A percentile compares a stretch with the other conserved stretches of the same genome.
Conservation (phyloP, 495 filamentous ascomycete genomes). For the Podospora pseudopauciseta region DNA sequence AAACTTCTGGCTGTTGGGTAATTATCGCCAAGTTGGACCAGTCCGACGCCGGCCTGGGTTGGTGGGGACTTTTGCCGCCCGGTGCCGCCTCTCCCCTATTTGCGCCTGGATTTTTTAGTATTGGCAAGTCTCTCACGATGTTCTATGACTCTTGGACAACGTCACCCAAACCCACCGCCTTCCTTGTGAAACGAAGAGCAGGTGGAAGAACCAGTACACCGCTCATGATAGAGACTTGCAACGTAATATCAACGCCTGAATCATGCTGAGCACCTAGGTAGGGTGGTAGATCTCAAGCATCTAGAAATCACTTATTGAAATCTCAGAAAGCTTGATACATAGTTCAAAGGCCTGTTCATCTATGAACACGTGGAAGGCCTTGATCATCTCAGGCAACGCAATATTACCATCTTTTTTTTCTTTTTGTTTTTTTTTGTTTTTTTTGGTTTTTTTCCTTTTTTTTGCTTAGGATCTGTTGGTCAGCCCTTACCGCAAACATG, state of each 20-base stretch:
- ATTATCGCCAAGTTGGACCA: neutral
- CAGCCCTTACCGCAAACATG: neutral
- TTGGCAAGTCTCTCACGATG: neutral
- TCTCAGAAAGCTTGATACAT: too few relatives aligned
- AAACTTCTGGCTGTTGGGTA: neutral
- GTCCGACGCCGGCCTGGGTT: neutral
- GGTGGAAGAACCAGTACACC: neutral
- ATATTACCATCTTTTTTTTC: too few relatives aligned
- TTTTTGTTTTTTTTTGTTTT: too few relatives aligned
- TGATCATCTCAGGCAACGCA: too few relatives aligned
- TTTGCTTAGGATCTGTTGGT: too few relatives aligned
- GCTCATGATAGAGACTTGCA: neutral
- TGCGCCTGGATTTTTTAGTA: neutral
- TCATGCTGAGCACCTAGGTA: too few relatives aligned
- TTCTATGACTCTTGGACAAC: neutral
- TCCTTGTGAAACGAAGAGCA: neutral
- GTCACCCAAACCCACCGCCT: neutral
- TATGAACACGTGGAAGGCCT: too few relatives aligned
- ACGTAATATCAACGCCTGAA: too few relatives aligned
- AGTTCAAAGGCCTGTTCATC: too few relatives aligned
- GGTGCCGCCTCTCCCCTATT: neutral
- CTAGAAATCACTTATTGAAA: too few relatives aligned
- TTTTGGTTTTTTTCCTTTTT: too few relatives aligned
- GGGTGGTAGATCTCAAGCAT: too few relatives aligned
- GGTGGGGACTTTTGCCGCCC: neutral